Percentiles rank a stretch among this genome's conserved stretches.
Evolutionary conservation across 768 basidiomycete genomes (phyloP).

Genomic region (Heimioporus sp.): DNA sequence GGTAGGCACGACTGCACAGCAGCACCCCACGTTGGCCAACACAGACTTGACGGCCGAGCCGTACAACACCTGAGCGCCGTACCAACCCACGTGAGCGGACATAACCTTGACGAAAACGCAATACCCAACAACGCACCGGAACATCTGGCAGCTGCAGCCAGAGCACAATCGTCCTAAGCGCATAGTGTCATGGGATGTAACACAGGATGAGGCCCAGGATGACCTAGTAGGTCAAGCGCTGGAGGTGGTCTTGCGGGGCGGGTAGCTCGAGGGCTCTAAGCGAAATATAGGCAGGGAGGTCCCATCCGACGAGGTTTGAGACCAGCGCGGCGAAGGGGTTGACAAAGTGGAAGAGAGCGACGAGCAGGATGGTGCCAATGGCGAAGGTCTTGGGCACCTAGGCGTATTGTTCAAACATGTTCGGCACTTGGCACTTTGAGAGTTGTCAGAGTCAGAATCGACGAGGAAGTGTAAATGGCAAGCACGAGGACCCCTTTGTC

Average conservation of each 20-base stretch:
- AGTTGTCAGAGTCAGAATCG: constrained; percentile 44
- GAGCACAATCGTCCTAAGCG: constrained; percentile 86
- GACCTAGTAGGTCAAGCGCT: constrained; percentile 99
- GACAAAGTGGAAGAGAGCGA: constrained; percentile 74
- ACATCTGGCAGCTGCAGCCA: constrained; percentile 89
- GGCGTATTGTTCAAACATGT: constrained; percentile 83
- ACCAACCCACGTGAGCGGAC: constrained; percentile 29
- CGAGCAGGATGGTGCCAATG: constrained; percentile 64
- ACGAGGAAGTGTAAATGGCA: background rate
- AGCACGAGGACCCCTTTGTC: constrained; percentile 84
- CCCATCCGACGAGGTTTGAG: constrained; percentile 96
- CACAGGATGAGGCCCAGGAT: constrained; percentile 89
- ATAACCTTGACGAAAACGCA: background rate
- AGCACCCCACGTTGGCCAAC: constrained; percentile 56
- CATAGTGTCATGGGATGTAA: constrained; percentile 93
- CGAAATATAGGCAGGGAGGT: constrained; percentile 91
- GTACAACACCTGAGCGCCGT: constrained; percentile 88
- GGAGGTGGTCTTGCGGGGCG: constrained; percentile 79
- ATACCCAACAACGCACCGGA: constrained; percentile 65
- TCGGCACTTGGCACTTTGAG: constrained; percentile 83
- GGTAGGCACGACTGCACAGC: constrained; percentile 41
- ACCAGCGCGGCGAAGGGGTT: no score
- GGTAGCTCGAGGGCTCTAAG: constrained; percentile 92
- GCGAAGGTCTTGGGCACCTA: constrained; percentile 90
- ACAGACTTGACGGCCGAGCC: constrained; percentile 75